These are phyloP conservation scores for Diaporthe sp. DNA, from an alignment of 2,329 filamentous ascomycete genomes.

Conservation along the genomic window DNA sequence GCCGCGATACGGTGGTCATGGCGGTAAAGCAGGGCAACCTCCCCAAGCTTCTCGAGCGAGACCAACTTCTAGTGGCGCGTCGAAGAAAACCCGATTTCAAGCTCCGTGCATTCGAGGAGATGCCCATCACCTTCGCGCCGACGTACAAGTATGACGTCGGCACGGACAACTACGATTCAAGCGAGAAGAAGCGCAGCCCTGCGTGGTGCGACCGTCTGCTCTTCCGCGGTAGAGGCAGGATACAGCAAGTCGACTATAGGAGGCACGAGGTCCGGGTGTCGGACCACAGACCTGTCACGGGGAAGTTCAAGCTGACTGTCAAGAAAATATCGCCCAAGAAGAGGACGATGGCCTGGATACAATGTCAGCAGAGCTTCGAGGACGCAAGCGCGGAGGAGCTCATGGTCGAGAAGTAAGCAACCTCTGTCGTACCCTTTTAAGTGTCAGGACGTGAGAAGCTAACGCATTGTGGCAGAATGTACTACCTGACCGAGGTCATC, in stretches of 20 bases:
- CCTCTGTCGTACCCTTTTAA: neutral
- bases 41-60: constrained; percentile 87
- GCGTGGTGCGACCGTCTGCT: constrained; percentile 97
- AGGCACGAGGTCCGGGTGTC: constrained; percentile 91
- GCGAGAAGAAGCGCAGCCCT: constrained; percentile 92
- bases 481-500: constrained; percentile 64
- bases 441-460: constrained; percentile 38
- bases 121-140: constrained; percentile 90
- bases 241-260: constrained; percentile 89
- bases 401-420: constrained; percentile 81
- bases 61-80: constrained; percentile 90
- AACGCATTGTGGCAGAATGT: constrained; percentile 54
- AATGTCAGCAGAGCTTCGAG: constrained; percentile 81
- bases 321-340: constrained; percentile 82
- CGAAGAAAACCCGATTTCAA: constrained; percentile 92
- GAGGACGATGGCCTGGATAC: constrained; percentile 76
- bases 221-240: constrained; percentile 83
- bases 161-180: constrained; percentile 92
- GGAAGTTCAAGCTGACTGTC: constrained; percentile 82
- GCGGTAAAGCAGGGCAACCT: constrained; percentile 87
- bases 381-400: constrained; percentile 77
- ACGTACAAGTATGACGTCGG: constrained; percentile 99
- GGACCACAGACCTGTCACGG: constrained; percentile 94
- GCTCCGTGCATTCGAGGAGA: constrained; percentile 89
- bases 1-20: constrained; percentile 89